Percentiles rank a stretch among this genome's conserved stretches.
Conservation (phyloP, 257 asterid genomes). For the Gardenia jasminoides region DNA sequence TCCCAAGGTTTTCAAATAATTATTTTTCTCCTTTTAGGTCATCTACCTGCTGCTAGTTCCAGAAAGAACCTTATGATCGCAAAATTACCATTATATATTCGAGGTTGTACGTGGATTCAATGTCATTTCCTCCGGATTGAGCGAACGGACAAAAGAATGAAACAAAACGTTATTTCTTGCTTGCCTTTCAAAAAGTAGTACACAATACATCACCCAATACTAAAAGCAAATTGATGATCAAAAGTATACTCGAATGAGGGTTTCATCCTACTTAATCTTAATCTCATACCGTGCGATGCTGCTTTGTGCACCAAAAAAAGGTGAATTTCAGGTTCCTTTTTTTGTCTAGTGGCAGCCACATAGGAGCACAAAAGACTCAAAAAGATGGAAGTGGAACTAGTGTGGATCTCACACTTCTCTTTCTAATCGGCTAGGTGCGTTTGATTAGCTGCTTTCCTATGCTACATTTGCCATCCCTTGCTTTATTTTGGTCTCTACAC, state of each 20-base stretch:
- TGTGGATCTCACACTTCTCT: conserved; percentile 31
- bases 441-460: conserved; percentile 11
- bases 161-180: background rate
- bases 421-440: conserved; percentile 8
- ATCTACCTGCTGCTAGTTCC: background rate
- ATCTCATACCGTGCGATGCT: background rate
- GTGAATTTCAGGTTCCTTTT: conserved; percentile 4
- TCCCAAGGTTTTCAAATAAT: no score
- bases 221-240: background rate
- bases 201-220: background rate
- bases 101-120: background rate
- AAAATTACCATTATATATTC: background rate
- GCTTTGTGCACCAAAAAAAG: background rate
- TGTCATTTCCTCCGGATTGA: background rate
- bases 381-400: conserved; percentile 16
- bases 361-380: conserved; percentile 25
- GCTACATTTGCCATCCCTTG: conserved; percentile 15
- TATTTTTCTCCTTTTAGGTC: no score
- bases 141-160: background rate
- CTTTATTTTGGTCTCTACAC: background rate
- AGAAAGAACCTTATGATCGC: background rate
- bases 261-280: conserved; percentile 9
- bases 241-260: background rate
- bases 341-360: conserved; percentile 31
- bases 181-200: conserved; percentile 3